A percentile compares a stretch with the other conserved stretches of the same genome.
These are phyloP conservation scores for Desmodesmus armatus DNA, from an alignment of 139 green algal genomes.

Conservation along the genomic window DNA sequence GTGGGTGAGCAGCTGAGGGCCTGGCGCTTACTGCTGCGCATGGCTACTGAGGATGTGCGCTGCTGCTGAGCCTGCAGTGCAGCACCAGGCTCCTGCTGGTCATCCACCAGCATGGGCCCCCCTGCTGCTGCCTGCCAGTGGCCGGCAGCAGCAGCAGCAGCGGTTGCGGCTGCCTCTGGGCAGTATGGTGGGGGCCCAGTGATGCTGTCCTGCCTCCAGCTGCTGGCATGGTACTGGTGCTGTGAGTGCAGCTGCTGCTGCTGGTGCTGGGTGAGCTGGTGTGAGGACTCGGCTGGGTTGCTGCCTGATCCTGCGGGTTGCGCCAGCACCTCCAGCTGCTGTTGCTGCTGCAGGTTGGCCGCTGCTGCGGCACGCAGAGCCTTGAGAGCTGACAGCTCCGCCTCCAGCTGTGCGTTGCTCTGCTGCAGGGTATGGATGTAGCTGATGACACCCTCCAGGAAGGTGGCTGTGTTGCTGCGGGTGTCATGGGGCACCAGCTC, in stretches of 20 bases:
- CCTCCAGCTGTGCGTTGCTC: slow-evolving; percentile 52
- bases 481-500: slow-evolving; percentile 83
- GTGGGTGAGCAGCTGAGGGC: background rate
- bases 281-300: background rate
- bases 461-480: slow-evolving; percentile 85
- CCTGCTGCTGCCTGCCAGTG: slow-evolving; percentile 20
- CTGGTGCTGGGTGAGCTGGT: background rate
- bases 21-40: slow-evolving; percentile 2
- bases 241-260: slow-evolving; percentile 1
- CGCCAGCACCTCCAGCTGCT: background rate
- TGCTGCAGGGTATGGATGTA: slow-evolving; percentile 72
- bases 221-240: too few relatives aligned
- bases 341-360: background rate
- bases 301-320: background rate
- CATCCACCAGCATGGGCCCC: background rate
- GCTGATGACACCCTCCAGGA: slow-evolving; percentile 83
- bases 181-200: too few relatives aligned
- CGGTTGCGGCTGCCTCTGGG: too few relatives aligned
- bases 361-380: background rate
- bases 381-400: slow-evolving; percentile 39
- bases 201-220: too few relatives aligned
- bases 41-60: background rate
- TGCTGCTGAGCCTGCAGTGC: slow-evolving; percentile 1
- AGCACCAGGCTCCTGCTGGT: background rate
- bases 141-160: slow-evolving; percentile 4